These are phyloP conservation scores for Ilex aquifolium DNA, from an alignment of 257 asterid genomes.

Conservation along the genomic window DNA sequence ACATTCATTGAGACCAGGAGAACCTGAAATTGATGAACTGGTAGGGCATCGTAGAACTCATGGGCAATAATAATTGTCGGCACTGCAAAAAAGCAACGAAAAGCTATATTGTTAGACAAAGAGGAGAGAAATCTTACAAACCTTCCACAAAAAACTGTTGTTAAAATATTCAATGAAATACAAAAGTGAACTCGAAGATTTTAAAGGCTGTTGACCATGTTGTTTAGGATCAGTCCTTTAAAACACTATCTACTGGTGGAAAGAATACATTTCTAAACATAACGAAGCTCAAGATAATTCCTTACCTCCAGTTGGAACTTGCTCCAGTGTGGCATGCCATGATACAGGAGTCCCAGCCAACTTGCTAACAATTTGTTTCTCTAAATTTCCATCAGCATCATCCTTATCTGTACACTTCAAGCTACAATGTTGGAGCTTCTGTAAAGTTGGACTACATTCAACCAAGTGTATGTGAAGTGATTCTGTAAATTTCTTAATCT, in stretches of 20 bases:
- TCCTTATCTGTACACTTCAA: slow-evolving; percentile 56
- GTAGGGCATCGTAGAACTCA: slow-evolving; percentile 96
- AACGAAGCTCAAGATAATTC: neutral
- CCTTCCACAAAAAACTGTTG: too few species aligned
- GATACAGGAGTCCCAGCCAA: slow-evolving; percentile 71
- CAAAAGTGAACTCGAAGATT: neutral
- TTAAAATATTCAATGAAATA: too few species aligned
- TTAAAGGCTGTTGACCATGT: neutral
- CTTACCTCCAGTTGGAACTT: slow-evolving; percentile 93
- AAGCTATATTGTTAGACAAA: neutral
- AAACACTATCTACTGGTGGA: too few species aligned
- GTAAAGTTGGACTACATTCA: slow-evolving; percentile 86
- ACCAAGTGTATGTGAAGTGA: slow-evolving; percentile 82
- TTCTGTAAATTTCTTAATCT: slow-evolving; percentile 67
- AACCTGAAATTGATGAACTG: slow-evolving; percentile 99
- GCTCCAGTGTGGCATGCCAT: slow-evolving; percentile 86
- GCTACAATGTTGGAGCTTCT: slow-evolving; percentile 65
- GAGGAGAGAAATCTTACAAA: too few species aligned
- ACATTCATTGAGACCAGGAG: slow-evolving; percentile 1
- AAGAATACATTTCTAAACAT: slow-evolving; percentile 9
- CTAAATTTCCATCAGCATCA: slow-evolving; percentile 31
- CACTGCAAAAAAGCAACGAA: slow-evolving; percentile 38
- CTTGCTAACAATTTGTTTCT: slow-evolving; percentile 39
- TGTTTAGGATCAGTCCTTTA: too few species aligned
- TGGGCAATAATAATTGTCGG: slow-evolving; percentile 89